These are phyloP conservation scores for Chalciporus sp. DNA, from an alignment of 1,284 basidiomycete species.

Conservation along the genomic window DNA sequence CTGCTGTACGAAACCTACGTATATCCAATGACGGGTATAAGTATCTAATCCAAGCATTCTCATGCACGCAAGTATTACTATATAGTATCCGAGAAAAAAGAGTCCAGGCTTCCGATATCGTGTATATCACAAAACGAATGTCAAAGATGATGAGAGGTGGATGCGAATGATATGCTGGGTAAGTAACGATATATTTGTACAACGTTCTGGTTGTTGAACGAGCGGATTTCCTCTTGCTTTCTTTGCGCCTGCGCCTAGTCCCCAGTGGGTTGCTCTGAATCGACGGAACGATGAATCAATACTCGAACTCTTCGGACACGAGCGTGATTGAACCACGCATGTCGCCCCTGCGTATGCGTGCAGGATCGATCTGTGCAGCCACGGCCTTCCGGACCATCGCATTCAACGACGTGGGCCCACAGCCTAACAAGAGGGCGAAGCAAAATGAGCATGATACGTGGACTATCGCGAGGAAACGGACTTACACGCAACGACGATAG, in stretches of 20 bases:
- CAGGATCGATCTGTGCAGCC: slow-evolving; percentile 62
- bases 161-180: background rate
- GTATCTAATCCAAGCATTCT: background rate
- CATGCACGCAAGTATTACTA: background rate
- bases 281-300: slow-evolving; percentile 33
- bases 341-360: slow-evolving; percentile 60
- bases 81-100: background rate
- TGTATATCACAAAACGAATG: slow-evolving; percentile 17
- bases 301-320: slow-evolving; percentile 72
- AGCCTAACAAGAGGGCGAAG: slow-evolving; percentile 45
- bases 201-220: background rate
- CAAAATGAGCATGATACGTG: background rate
- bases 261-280: background rate
- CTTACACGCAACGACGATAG: slow-evolving; percentile 71
- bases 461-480: slow-evolving; percentile 11
- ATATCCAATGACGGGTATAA: background rate
- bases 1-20: background rate
- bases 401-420: slow-evolving; percentile 76
- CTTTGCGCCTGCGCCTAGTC: background rate
- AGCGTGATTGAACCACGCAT: slow-evolving; percentile 62
- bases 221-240: background rate
- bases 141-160: background rate
- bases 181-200: background rate
- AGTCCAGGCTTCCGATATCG: background rate
- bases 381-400: slow-evolving; percentile 72